Base-by-base conservation (phyloP, 1,284 basidiomycete genomes). In the Pulchroboletus neoregius region DNA sequence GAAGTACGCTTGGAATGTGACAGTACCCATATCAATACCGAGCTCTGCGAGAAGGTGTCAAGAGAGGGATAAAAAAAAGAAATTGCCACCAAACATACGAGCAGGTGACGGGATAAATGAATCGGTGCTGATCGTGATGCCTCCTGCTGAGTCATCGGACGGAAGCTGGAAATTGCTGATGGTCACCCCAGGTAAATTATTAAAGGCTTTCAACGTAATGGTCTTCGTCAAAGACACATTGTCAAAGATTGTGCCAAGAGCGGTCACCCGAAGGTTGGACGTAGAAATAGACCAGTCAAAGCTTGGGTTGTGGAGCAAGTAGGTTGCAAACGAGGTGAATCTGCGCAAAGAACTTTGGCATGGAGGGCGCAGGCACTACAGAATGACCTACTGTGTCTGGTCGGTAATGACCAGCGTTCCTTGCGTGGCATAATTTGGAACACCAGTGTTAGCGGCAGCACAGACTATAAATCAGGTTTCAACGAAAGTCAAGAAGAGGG, bases 281-380 rank as follows among this genome's bases (percentile, higher is more conserved):
- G 84, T 84, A 13, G 79, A 80, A 39, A 91, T 81, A 2, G 74
- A 82, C 87, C 87, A 90, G 8, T 76, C 74, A 58, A 90, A 90
- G 45, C 65, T 70, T 10, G 76, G 73, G 50, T 81, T 82, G 58
- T 87, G 82, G 34, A 89, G 68, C 49, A 89, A 65, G 65, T 74
- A 83, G 2, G 73, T 80, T 2, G 87, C 77, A 60, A 87, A 89
- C 11, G 71, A 66, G 1, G 84, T 84, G 61, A 90, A 91, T 46
- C 78, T 79, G 30, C 1, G 3, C 31, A 20, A 43, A 39, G 13
- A 39, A 23, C 10, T 22, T 24, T 22, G 26, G 6, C 32, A 15
- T 22, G 6, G 20, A 34, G 18, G 35, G 10, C 2, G 1, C n/a
- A 10, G 18, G 22, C 23, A 48, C 33, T n/a, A 2, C n/a, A 1